Evolutionary conservation across 108 stramenopile genomes (phyloP).

Genomic region (Phaeodactylum tricornutum): DNA sequence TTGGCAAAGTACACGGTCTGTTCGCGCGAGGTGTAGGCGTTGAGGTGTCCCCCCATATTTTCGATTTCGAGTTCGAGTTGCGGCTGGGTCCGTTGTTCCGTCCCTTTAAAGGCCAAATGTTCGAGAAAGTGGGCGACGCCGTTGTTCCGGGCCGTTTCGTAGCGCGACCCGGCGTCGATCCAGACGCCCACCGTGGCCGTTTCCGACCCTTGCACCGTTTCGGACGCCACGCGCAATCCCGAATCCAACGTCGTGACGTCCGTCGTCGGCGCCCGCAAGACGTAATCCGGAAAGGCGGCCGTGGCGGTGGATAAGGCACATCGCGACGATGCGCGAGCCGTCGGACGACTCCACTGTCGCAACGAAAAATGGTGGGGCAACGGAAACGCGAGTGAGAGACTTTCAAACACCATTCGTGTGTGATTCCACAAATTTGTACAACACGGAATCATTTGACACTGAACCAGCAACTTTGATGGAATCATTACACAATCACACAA

Average conservation of each 20-base stretch:
- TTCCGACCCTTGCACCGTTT: constrained; percentile 62
- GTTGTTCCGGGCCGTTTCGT: constrained; percentile 96
- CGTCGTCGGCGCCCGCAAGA: constrained; percentile 77
- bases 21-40: constrained; percentile 97
- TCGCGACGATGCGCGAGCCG: constrained; percentile 9
- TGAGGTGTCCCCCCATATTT: constrained; percentile 99
- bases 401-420: too few relatives aligned
- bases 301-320: constrained; percentile 15
- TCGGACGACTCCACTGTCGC: too few relatives aligned
- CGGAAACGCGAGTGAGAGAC: too few relatives aligned
- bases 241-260: constrained; percentile 72
- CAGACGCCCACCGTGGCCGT: constrained; percentile 86
- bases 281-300: constrained; percentile 64
- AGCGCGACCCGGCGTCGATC: constrained; percentile 88
- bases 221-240: constrained; percentile 87
- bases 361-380: too few relatives aligned
- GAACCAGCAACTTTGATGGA: too few relatives aligned
- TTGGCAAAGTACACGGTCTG: constrained; percentile 99
- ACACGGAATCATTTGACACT: too few relatives aligned
- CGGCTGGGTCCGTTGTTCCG: constrained; percentile 79
- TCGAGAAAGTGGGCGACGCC: constrained; percentile 99
- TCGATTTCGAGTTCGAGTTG: constrained; percentile 97
- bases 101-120: constrained; percentile 99
- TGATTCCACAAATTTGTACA: too few relatives aligned
- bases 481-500: too few relatives aligned